A percentile compares a stretch with the other conserved stretches of the same genome.
These are phyloP conservation scores for Cunninghamia lanceolata DNA, from an alignment of 75 land plant species.

Conservation along the genomic window DNA sequence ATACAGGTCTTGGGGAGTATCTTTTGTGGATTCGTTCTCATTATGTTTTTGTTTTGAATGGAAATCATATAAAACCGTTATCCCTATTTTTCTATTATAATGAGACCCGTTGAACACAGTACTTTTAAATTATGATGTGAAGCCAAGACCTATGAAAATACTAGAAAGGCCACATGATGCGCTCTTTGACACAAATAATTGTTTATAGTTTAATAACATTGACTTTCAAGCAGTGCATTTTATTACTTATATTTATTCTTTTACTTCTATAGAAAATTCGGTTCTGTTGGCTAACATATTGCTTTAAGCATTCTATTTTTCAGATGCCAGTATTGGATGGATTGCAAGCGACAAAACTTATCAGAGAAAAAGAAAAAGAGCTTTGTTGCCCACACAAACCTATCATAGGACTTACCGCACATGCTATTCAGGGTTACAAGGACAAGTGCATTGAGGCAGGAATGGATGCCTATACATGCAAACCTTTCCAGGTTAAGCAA, in stretches of 20 bases:
- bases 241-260: not conserved
- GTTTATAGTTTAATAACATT: not conserved
- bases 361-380: constrained; percentile 35
- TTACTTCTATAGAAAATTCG: not conserved
- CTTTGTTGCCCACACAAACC: constrained; percentile 18
- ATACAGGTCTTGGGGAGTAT: not conserved
- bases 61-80: not conserved
- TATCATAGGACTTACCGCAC: constrained; percentile 51
- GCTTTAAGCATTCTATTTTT: not conserved
- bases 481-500: constrained; percentile 42
- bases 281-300: constrained; percentile 3
- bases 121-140: too few species aligned
- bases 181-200: not conserved
- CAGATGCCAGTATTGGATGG: constrained; percentile 54
- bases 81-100: not conserved
- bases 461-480: constrained; percentile 52
- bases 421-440: constrained; percentile 48
- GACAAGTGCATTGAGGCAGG: constrained; percentile 44
- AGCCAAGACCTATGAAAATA: too few species aligned
- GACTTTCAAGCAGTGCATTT: not conserved
- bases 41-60: not conserved
- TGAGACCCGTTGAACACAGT: not conserved
- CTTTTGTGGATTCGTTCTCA: not conserved
- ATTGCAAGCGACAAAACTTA: constrained; percentile 36
- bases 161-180: too few species aligned